Conservation (phyloP, 1,284 basidiomycete genomes). For the Ustilago bromivora region DNA sequence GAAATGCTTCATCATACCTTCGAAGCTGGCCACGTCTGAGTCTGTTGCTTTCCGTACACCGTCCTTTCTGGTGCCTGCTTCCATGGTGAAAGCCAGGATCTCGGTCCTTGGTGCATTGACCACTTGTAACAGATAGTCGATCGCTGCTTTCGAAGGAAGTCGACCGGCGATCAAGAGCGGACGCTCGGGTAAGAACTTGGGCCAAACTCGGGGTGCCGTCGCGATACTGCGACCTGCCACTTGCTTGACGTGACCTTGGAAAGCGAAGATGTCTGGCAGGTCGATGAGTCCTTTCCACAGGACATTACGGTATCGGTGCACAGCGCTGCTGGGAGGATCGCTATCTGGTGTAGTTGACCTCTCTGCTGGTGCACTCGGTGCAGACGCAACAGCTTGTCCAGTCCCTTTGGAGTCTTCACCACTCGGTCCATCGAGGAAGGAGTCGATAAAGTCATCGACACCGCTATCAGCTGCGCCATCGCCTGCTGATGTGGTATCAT, state of each 20-base stretch:
- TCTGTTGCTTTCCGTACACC: slow-evolving; percentile 11
- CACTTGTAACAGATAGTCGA: slow-evolving; percentile 64
- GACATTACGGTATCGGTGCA: slow-evolving; percentile 32
- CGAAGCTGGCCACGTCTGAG: slow-evolving; percentile 35
- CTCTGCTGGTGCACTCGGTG: background rate
- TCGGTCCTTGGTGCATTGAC: slow-evolving; percentile 58
- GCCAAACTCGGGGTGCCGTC: slow-evolving; percentile 30
- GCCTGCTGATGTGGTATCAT: slow-evolving; percentile 1
- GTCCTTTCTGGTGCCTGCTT: slow-evolving; percentile 42
- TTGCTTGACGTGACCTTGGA: slow-evolving; percentile 62
- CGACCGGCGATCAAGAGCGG: slow-evolving; percentile 62
- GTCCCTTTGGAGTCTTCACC: background rate
- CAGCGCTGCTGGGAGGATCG: slow-evolving; percentile 28
- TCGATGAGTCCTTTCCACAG: slow-evolving; percentile 68
- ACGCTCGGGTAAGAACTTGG: slow-evolving; percentile 53
- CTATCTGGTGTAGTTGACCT: slow-evolving; percentile 43
- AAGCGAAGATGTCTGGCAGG: slow-evolving; percentile 64
- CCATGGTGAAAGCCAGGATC: slow-evolving; percentile 56
- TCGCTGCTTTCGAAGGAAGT: slow-evolving; percentile 58
- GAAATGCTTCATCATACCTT: slow-evolving; percentile 39
- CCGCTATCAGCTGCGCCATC: slow-evolving; percentile 10
- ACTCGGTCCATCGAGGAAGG: slow-evolving; percentile 51
- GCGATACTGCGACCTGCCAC: slow-evolving; percentile 48
- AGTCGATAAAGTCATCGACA: slow-evolving; percentile 63
- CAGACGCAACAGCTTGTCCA: background rate